Evolutionary conservation across 192 early-diverging fungal genomes (phyloP), one percentile per base, ranked within the genome.

Genomic region (Blastocladiella britannica): DNA sequence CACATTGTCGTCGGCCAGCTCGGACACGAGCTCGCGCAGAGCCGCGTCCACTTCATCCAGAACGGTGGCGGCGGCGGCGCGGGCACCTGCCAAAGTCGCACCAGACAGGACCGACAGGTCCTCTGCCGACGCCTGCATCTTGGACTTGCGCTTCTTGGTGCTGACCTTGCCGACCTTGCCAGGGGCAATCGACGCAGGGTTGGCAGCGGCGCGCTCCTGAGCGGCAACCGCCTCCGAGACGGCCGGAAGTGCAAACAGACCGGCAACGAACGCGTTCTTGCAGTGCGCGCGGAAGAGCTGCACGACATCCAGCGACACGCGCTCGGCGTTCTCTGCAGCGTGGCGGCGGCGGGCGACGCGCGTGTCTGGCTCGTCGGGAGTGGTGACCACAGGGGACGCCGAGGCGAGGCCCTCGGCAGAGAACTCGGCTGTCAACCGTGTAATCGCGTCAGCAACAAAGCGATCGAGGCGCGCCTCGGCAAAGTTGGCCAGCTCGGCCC

Each of bases 391-490:
- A 54, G 12, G 70, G 24, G 77, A 70, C 26, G 68, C 61, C 28
- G 31, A 27, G 6, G 61, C 58, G 54, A 84, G 63, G 25, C 78
- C 82, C 52, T 88, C 86, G 28, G 61, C 55, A 0, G 65, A 70
- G 58, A 80, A 82, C 31, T 83, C 77, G 26, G 70, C 63, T 28
- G 65, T 71, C 3, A 71, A 65, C 61, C 89, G 87, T 57, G 89
- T 84, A 52, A 87, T 63, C 51, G 82, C 75, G 30, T 80, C 73
- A 47, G 79, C 68, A 58, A 79, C 65, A 59, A 88, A 88, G 58
- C 80, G 73, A 58, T 89, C 82, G 12, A 93, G 67, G 55, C 89
- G 79, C 68, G 93, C 91, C 68, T 86, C 87, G 60, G 87, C 83
- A 62, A 82, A 83, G 70, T 73, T 86, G 59, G 74, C 71, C 52